Conservation (phyloP, 768 basidiomycete species). For the Rhodocollybia butyracea region DNA sequence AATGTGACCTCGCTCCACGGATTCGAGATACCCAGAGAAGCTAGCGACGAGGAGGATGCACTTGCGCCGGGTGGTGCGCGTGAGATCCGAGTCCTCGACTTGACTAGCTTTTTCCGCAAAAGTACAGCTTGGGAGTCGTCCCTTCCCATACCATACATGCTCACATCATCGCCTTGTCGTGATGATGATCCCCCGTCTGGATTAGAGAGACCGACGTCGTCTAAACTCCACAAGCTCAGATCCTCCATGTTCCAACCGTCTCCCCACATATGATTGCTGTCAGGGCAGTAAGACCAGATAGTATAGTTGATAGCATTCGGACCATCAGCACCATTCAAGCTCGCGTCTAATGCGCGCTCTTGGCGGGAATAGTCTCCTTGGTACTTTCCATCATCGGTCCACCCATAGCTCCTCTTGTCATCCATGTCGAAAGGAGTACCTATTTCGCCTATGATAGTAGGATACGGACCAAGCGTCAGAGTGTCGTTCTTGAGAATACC, state of each 20-base stretch:
- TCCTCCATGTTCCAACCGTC: slow-evolving; percentile 98
- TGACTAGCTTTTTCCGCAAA: slow-evolving; percentile 24
- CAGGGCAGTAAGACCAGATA: slow-evolving; percentile 85
- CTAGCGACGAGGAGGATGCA: slow-evolving; percentile 33
- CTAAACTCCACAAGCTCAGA: slow-evolving; percentile 80
- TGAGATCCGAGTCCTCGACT: slow-evolving; percentile 6
- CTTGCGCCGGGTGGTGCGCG: slow-evolving; percentile 15
- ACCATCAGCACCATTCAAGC: slow-evolving; percentile 76
- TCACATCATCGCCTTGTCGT: slow-evolving; percentile 20
- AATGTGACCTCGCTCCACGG: slow-evolving; percentile 18
- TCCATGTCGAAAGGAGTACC: slow-evolving; percentile 97
- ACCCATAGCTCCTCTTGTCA: slow-evolving; percentile 78
- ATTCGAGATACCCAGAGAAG: slow-evolving; percentile 23
- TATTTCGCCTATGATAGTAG: slow-evolving; percentile 94
- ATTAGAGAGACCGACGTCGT: slow-evolving; percentile 48
- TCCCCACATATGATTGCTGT: slow-evolving; percentile 84
- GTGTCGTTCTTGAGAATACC: slow-evolving; percentile 75
- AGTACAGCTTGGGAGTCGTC: slow-evolving; percentile 39
- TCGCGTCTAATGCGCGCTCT: slow-evolving; percentile 85
- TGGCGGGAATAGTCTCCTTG: slow-evolving; percentile 76
- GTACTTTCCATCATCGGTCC: slow-evolving; percentile 59
- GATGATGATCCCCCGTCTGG: slow-evolving; percentile 18
- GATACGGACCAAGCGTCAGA: slow-evolving; percentile 63
- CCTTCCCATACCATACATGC: slow-evolving; percentile 18
- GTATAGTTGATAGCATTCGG: slow-evolving; percentile 74